Base-by-base conservation (phyloP, 805 yeast genomes). In the Wickerhamiella vanderwaltii region DNA sequence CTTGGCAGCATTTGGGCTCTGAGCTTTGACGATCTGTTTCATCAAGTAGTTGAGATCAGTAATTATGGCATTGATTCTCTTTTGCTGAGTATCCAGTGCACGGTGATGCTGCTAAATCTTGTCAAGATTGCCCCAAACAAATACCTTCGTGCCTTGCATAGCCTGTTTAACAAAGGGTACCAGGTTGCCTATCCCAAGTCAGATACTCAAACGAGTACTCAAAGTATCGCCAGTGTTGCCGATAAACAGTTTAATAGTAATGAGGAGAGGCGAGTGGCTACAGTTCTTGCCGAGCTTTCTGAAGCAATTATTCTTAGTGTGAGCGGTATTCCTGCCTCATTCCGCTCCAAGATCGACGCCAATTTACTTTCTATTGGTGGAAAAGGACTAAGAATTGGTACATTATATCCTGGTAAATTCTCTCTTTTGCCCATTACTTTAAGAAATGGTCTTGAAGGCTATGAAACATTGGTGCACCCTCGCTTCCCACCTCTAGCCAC, bases 351-450 rank as follows among this genome's bases (percentile, higher is more conserved):
- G 47, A 67, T 84, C n/a, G 63, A 65, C 48, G 64, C 67, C 38
- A 41, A 25, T 17, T 16, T 73, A 62, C 55, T 60, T 36, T 56
- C 39, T 46, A 56, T 13, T 15, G 53, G 29, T 43, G 53, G 46
- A n/a, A 18, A 12, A 2, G 39, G 37, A 51, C 66, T 83, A 26
- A 67, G 75, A 38, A 58, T 68, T 3, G 60, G 81, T n/a, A 72
- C 83, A 2, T 51, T 83, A 30, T 74, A 70, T 54, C 94, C 95
- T 2, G 83, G 80, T 39, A 68, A 71, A 30, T 69, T 71, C 31
- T 77, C 85, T 11, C 66, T 82, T 23, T 64, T 82, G 46, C 94
- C 95, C 6, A 73, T 87, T 44, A 78, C 80, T 1, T 58, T 73
- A 9, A 61, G 33, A 16, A 25, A 38, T 9, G 33, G 46, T 4